Conservation (phyloP, 78 protist species). For the Emiliania huxleyi region DNA sequence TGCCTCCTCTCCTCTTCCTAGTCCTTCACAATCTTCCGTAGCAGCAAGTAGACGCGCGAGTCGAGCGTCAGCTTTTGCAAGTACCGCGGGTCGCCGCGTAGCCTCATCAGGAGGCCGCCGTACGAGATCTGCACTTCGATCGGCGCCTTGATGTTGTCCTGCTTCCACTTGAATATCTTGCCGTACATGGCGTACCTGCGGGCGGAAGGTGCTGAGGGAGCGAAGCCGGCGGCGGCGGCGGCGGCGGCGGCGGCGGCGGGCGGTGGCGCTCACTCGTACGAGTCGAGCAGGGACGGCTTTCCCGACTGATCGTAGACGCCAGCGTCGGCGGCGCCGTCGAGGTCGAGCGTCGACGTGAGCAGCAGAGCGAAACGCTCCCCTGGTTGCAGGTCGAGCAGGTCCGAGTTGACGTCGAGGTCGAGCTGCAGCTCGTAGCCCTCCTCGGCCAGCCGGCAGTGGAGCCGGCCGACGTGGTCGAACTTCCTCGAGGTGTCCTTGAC, state of each 20-base stretch:
- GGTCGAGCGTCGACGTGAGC: slow-evolving; percentile 66
- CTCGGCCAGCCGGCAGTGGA: slow-evolving; percentile 49
- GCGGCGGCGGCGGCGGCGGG: background rate
- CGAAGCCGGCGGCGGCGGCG: background rate
- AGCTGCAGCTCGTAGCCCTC: slow-evolving; percentile 76
- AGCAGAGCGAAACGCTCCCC: slow-evolving; percentile 67
- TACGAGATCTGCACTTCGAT: slow-evolving; percentile 64
- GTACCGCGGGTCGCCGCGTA: slow-evolving; percentile 74
- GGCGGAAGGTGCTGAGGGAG: background rate
- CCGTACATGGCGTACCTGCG: slow-evolving; percentile 84
- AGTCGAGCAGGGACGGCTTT: background rate
- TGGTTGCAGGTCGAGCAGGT: slow-evolving; percentile 76
- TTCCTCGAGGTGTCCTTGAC: slow-evolving; percentile 77
- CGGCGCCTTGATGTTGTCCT: slow-evolving; percentile 55
- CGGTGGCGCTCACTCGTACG: background rate
- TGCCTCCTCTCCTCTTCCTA: too few relatives aligned
- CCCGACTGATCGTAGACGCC: slow-evolving; percentile 47
- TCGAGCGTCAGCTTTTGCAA: slow-evolving; percentile 37
- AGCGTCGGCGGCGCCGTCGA: slow-evolving; percentile 71
- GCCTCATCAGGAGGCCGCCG: slow-evolving; percentile 87
- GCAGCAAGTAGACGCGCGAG: slow-evolving; percentile 47
- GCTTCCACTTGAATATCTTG: slow-evolving; percentile 77
- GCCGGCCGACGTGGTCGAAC: slow-evolving; percentile 79
- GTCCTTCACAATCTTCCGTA: slow-evolving; percentile 29
- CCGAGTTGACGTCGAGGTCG: slow-evolving; percentile 80